Evolutionary conservation across 1,139 yeast genomes (phyloP).

Genomic region (Yarrowia galli): DNA sequence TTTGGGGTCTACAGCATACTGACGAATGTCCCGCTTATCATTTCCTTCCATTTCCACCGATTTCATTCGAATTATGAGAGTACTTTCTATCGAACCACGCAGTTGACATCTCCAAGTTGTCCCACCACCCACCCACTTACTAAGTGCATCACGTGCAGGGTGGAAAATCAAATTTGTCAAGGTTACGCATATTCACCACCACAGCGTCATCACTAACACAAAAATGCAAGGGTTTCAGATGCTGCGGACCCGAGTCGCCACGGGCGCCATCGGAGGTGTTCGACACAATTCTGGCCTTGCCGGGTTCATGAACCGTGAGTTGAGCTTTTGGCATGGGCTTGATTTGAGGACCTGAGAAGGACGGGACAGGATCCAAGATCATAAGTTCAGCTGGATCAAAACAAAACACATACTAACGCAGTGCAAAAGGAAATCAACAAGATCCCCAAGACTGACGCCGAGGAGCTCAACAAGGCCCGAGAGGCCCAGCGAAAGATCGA

Average conservation of each 20-base stretch:
- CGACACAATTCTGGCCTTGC: constrained; percentile 38
- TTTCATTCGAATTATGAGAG: too few species aligned
- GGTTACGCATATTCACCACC: constrained; percentile 22
- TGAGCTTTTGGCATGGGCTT: neutral
- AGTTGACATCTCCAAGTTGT: neutral
- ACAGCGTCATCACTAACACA: constrained; percentile 30
- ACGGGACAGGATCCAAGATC: too few species aligned
- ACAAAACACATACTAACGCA: constrained; percentile 16
- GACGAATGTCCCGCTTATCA: too few species aligned
- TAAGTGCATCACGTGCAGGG: constrained; percentile 13
- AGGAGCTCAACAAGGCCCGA: constrained; percentile 31
- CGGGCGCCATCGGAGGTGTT: constrained; percentile 18
- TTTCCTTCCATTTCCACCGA: too few species aligned
- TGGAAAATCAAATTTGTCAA: constrained; percentile 33
- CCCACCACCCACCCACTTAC: too few species aligned
- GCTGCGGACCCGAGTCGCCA: constrained; percentile 35
- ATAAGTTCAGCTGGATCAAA: neutral
- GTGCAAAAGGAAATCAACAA: constrained; percentile 37
- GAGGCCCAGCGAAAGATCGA: constrained; percentile 30
- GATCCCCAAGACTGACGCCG: constrained; percentile 35
- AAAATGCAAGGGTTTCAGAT: constrained; percentile 36
- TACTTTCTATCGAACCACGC: too few species aligned
- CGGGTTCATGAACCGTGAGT: constrained; percentile 37
- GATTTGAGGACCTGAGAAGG: neutral
- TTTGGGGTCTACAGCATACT: too few species aligned